Evolutionary conservation across 2,329 filamentous ascomycete genomes (phyloP).

Genomic region (Ascomycota sp.): DNA sequence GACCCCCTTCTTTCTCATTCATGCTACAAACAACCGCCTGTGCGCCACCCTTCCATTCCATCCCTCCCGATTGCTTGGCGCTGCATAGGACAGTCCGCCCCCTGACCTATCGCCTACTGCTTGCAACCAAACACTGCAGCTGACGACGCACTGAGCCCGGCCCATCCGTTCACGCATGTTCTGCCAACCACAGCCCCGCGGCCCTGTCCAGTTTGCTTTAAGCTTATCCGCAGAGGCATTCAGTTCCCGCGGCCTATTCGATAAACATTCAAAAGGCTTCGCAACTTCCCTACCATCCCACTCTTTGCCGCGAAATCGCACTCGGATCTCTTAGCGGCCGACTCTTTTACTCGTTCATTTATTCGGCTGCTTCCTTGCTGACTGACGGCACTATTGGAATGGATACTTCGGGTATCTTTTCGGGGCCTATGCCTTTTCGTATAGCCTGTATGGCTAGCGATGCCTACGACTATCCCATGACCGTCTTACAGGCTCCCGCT

Average conservation of each 20-base stretch:
- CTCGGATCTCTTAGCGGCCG: background rate
- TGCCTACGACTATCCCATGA: slow-evolving; percentile 21
- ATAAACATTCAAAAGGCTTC: too few species aligned
- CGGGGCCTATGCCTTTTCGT: slow-evolving; percentile 25
- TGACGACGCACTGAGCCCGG: slow-evolving; percentile 2
- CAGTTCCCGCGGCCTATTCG: background rate
- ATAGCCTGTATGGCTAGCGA: slow-evolving; percentile 16
- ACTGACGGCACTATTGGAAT: slow-evolving; percentile 5
- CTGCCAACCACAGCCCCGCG: background rate
- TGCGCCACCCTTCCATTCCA: too few species aligned
- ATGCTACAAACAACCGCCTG: background rate
- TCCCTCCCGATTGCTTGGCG: slow-evolving; percentile 1
- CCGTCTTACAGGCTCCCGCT: slow-evolving; percentile 20
- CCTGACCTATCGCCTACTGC: background rate
- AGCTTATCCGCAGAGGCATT: background rate
- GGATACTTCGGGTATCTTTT: slow-evolving; percentile 16
- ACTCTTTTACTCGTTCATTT: background rate
- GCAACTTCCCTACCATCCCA: too few species aligned
- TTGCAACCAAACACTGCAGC: slow-evolving; percentile 1
- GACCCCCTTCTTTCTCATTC: background rate
- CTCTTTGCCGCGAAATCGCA: too few species aligned
- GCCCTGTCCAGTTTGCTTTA: background rate
- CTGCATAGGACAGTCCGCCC: background rate
- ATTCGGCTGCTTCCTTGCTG: background rate
- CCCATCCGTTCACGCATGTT: slow-evolving; percentile 1